Evolutionary conservation across 2,329 filamentous ascomycete genomes (phyloP).

Genomic region (Eurotiales sp.): DNA sequence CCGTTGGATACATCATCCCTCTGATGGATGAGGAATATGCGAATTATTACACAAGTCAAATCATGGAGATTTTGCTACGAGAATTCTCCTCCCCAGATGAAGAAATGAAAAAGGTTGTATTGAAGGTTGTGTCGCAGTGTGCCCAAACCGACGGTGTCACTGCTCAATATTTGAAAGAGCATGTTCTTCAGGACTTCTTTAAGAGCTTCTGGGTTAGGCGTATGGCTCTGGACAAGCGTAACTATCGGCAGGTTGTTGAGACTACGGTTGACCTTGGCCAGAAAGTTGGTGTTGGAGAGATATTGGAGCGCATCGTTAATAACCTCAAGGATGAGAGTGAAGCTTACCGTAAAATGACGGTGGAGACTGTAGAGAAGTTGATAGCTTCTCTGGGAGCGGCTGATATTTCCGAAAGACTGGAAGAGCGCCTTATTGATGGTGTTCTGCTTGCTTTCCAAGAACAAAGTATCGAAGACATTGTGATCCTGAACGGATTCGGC

Average conservation of each 20-base stretch:
- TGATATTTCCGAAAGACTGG: slow-evolving; percentile 86
- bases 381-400: slow-evolving; percentile 89
- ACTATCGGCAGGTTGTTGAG: slow-evolving; percentile 96
- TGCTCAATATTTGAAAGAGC: slow-evolving; percentile 88
- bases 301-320: slow-evolving; percentile 85
- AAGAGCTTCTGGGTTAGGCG: slow-evolving; percentile 97
- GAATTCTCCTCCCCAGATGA: slow-evolving; percentile 97
- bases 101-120: slow-evolving; percentile 99
- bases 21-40: slow-evolving; percentile 99
- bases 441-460: slow-evolving; percentile 97
- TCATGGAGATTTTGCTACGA: slow-evolving; percentile 95
- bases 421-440: slow-evolving; percentile 91
- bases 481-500: slow-evolving; percentile 96
- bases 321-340: slow-evolving; percentile 98
- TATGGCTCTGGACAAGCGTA: slow-evolving; percentile 96
- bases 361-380: slow-evolving; percentile 96
- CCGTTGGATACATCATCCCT: slow-evolving; percentile 95
- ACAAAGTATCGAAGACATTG: slow-evolving; percentile 91
- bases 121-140: slow-evolving; percentile 96
- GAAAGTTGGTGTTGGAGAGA: slow-evolving; percentile 96
- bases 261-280: slow-evolving; percentile 96
- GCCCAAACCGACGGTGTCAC: slow-evolving; percentile 93
- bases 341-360: slow-evolving; percentile 97
- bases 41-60: slow-evolving; percentile 97
- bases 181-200: slow-evolving; percentile 94